Evolutionary conservation across 495 filamentous ascomycete species (phyloP).

Genomic region (Aspergillus indologenus): DNA sequence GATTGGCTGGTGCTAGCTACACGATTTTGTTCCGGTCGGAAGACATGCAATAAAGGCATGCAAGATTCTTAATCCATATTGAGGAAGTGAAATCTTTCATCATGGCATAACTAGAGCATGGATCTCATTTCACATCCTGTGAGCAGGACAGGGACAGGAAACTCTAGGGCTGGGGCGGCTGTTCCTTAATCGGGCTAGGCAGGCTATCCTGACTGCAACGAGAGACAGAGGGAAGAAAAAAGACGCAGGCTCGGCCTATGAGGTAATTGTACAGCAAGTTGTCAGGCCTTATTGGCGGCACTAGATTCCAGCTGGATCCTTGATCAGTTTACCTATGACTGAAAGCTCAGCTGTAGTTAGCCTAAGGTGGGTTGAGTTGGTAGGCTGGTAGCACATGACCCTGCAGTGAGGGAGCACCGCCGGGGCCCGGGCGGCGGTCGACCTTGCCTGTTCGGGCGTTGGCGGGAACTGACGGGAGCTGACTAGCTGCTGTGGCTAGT

Average conservation of each 20-base stretch:
- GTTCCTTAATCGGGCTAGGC: constrained; percentile 3
- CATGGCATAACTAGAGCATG: too few relatives aligned
- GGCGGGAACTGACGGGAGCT: background rate
- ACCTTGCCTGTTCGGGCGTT: background rate
- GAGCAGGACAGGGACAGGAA: constrained; percentile 5
- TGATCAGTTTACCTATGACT: too few relatives aligned
- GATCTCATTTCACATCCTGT: too few relatives aligned
- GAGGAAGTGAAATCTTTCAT: constrained; percentile 14
- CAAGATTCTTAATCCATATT: background rate
- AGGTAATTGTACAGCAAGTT: constrained; percentile 16
- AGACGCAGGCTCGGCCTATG: constrained; percentile 6
- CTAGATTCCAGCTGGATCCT: background rate
- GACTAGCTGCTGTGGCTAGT: background rate
- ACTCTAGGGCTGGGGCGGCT: constrained; percentile 5
- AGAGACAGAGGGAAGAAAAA: background rate
- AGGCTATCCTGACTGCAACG: background rate
- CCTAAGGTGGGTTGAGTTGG: too few relatives aligned
- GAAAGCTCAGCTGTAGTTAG: too few relatives aligned
- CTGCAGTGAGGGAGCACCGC: too few relatives aligned
- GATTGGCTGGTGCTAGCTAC: background rate
- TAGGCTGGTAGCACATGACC: background rate
- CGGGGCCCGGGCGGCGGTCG: background rate
- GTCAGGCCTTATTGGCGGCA: constrained; percentile 8
- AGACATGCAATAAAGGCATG: background rate
- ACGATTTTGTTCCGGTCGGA: background rate